A percentile compares a stretch with the other conserved stretches of the same genome.
Evolutionary conservation across 495 filamentous ascomycete species (phyloP).

Genomic region (Astrocystis sublimbata): DNA sequence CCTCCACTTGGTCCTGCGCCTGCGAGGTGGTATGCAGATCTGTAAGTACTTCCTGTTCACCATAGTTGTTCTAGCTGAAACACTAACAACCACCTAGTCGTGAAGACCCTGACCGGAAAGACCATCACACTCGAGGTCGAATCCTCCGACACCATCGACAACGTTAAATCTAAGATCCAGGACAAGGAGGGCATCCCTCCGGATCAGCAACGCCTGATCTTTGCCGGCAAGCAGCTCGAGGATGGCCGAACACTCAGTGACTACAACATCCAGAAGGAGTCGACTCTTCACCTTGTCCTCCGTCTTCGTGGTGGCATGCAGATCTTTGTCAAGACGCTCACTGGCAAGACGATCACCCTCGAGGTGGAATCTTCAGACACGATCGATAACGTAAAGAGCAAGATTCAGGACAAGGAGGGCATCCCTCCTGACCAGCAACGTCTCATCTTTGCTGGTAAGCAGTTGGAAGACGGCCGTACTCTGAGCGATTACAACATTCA

Average conservation of each 20-base stretch:
- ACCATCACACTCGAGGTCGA: slow-evolving; percentile 98
- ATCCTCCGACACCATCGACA: slow-evolving; percentile 94
- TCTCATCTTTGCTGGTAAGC: slow-evolving; percentile 95
- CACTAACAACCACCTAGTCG: slow-evolving; percentile 51
- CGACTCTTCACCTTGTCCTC: slow-evolving; percentile 91
- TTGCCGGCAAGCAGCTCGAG: slow-evolving; percentile 94
- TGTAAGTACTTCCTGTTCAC: slow-evolving; percentile 54
- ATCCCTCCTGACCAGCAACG: slow-evolving; percentile 99
- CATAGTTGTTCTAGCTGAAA: not conserved
- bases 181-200: slow-evolving; percentile 97
- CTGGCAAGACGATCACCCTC: slow-evolving; percentile 91
- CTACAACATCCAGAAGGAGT: slow-evolving; percentile 99
- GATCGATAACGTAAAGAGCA: slow-evolving; percentile 92
- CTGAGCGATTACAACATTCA: slow-evolving; percentile 98
- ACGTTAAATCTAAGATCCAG: slow-evolving; percentile 79
- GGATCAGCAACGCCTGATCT: slow-evolving; percentile 92
- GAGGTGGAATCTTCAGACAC: slow-evolving; percentile 91
- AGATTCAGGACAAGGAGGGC: slow-evolving; percentile 99
- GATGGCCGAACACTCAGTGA: slow-evolving; percentile 80
- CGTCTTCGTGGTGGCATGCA: slow-evolving; percentile 99
- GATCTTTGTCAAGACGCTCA: slow-evolving; percentile 80
- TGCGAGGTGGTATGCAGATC: slow-evolving; percentile 99
- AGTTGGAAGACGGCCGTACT: slow-evolving; percentile 79
- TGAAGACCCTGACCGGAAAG: slow-evolving; percentile 93
- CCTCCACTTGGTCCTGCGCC: slow-evolving; percentile 92